Conservation (phyloP, 768 basidiomycete species). For the Naganishia vaughanmartiniae region DNA sequence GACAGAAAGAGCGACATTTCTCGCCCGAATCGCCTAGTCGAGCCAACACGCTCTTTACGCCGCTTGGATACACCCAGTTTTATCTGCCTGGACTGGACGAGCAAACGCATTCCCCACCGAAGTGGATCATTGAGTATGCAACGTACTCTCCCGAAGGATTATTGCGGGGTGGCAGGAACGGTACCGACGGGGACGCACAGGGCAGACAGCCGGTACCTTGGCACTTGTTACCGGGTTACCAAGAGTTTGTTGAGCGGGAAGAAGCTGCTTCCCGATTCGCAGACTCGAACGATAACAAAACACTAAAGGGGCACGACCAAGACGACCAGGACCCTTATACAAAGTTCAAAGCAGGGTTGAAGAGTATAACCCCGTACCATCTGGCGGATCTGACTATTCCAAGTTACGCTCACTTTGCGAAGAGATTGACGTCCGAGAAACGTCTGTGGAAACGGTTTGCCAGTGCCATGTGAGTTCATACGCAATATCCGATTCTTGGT, state of each 20-base stretch:
- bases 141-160: constrained; percentile 60
- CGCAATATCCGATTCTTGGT: neutral
- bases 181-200: constrained; percentile 22
- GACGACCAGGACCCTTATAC: constrained; percentile 51
- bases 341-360: constrained; percentile 49
- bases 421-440: constrained; percentile 57
- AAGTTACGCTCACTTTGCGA: constrained; percentile 69
- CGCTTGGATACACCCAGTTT: constrained; percentile 83
- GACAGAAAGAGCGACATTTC: constrained; percentile 58
- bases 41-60: constrained; percentile 66
- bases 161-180: constrained; percentile 49
- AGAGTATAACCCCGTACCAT: constrained; percentile 61
- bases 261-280: too few relatives aligned
- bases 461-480: constrained; percentile 63
- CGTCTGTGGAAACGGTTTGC: constrained; percentile 66
- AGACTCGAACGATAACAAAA: constrained; percentile 13
- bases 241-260: constrained; percentile 15
- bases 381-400: constrained; percentile 75
- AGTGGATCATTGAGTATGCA: constrained; percentile 74
- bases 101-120: constrained; percentile 60
- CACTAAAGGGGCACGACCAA: constrained; percentile 30
- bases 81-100: constrained; percentile 60
- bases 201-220: constrained; percentile 39
- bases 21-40: constrained; percentile 65
- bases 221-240: constrained; percentile 44